Conservation (phyloP, 2,329 filamentous ascomycete genomes). For the Colletotrichum graminicola region DNA sequence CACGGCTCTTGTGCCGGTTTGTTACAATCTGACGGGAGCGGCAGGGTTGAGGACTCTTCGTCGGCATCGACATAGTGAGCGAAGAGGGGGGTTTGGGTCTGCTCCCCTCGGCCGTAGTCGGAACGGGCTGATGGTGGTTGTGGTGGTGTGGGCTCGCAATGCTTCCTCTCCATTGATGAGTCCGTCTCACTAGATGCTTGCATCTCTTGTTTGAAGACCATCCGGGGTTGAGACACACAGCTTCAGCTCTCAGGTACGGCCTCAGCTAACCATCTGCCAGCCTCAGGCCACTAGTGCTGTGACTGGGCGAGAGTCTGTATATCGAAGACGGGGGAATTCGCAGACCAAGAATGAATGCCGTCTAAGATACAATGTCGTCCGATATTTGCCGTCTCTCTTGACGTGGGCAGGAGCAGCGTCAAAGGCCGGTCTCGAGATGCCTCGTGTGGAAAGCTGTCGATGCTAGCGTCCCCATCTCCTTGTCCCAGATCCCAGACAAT, state of each 20-base stretch:
- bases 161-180: not conserved
- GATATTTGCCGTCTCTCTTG: slow-evolving; percentile 15
- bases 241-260: not conserved
- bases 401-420: slow-evolving; percentile 2
- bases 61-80: slow-evolving; percentile 3
- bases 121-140: not conserved
- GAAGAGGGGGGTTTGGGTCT: too few relatives aligned
- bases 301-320: not conserved
- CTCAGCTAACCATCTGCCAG: slow-evolving; percentile 4
- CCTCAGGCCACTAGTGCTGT: not conserved
- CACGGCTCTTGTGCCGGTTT: slow-evolving; percentile 1
- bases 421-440: slow-evolving; percentile 24
- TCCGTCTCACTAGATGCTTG: slow-evolving; percentile 10
- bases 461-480: not conserved
- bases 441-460: slow-evolving; percentile 8
- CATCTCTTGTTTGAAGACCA: slow-evolving; percentile 4
- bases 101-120: not conserved
- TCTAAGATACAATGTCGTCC: slow-evolving; percentile 20
- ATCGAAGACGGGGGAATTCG: not conserved
- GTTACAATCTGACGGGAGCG: slow-evolving; percentile 6
- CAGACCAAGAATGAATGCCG: not conserved
- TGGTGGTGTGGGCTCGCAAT: not conserved
- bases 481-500: slow-evolving; percentile 4
- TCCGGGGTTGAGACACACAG: slow-evolving; percentile 3
- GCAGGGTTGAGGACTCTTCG: slow-evolving; percentile 11